Evolutionary conservation across 208 protist species (phyloP).

Genomic region (Leishmania tarentolae): DNA sequence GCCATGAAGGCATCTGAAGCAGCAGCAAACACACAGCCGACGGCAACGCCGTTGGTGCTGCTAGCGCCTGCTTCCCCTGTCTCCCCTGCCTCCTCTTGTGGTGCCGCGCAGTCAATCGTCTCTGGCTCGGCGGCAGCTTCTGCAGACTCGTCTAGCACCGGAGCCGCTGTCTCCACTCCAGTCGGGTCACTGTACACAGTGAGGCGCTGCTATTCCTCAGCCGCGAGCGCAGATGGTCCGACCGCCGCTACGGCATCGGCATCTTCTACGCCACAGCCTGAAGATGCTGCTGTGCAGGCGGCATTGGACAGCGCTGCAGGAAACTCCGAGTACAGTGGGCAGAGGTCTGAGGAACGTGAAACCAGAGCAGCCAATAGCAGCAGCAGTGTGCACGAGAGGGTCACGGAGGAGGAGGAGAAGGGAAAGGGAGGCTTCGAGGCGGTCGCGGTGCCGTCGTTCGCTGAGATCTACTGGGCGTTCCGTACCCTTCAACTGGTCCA

Average conservation of each 20-base stretch:
- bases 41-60: neutral
- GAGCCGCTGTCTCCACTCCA: neutral
- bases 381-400: neutral
- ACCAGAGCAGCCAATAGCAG: neutral
- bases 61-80: neutral
- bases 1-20: neutral
- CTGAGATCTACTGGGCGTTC: constrained; percentile 24
- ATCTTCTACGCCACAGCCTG: neutral
- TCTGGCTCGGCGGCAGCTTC: neutral
- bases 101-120: neutral
- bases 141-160: neutral
- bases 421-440: constrained; percentile 7
- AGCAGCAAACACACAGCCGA: neutral
- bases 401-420: constrained; percentile 4
- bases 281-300: neutral
- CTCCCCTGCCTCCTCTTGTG: neutral
- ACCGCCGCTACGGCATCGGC: neutral
- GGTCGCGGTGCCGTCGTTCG: constrained; percentile 15
- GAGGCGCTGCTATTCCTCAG: constrained; percentile 10
- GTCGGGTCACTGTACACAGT: constrained; percentile 5
- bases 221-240: neutral
- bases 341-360: neutral
- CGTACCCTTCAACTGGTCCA: constrained; percentile 22
- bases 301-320: neutral
- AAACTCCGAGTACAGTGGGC: neutral